Evolutionary conservation across 208 protist species (phyloP).

Genomic region (Phytomonas sp.): DNA sequence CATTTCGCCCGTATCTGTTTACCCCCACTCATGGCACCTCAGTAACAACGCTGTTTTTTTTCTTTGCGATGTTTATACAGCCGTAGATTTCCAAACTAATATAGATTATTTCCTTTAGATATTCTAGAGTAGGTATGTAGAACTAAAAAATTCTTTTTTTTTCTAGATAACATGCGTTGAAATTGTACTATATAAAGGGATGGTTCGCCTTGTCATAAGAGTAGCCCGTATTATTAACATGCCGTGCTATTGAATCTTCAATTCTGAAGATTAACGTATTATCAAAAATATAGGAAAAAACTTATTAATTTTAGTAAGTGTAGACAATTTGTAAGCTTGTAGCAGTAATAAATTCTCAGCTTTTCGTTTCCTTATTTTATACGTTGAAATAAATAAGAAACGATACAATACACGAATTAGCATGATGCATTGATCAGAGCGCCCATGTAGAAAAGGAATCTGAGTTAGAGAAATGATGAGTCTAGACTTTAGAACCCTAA

Average conservation of each 20-base stretch:
- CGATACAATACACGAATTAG: not conserved
- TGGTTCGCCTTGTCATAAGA: not conserved
- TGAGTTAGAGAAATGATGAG: not conserved
- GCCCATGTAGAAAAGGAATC: not conserved
- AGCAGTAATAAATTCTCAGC: not conserved
- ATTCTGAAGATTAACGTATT: not conserved
- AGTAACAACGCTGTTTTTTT: slow-evolving; percentile 2
- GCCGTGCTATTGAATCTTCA: not conserved
- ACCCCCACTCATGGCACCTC: not conserved
- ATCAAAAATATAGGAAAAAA: not conserved
- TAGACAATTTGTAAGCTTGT: not conserved
- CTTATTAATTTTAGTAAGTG: not conserved
- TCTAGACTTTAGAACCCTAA: not conserved
- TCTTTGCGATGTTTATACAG: not conserved
- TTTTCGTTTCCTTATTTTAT: not conserved
- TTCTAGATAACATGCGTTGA: not conserved
- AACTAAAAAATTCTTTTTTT: not conserved
- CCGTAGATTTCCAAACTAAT: not conserved
- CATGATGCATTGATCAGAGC: not conserved
- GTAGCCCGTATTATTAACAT: not conserved
- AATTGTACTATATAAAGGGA: not conserved
- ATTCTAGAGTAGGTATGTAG: not conserved
- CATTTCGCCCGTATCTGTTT: slow-evolving; percentile 14
- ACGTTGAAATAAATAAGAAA: not conserved
- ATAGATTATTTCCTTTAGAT: not conserved